Evolutionary conservation across 441 rosid genomes (phyloP).

Genomic region (Gossypium lobatum): DNA sequence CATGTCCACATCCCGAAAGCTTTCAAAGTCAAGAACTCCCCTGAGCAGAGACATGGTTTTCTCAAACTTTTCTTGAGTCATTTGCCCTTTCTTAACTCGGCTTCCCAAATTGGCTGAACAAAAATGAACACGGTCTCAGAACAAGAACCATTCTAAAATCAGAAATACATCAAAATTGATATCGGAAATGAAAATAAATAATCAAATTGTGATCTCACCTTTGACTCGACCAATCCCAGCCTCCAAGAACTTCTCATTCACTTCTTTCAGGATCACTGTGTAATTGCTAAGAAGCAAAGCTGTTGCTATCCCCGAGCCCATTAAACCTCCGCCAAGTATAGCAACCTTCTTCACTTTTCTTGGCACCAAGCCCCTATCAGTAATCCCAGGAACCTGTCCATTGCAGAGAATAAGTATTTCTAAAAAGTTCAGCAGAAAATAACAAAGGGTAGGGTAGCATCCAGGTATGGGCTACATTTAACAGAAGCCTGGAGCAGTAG

Average conservation of each 20-base stretch:
- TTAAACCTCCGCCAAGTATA: slow-evolving; percentile 90
- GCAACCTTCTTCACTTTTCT: slow-evolving; percentile 79
- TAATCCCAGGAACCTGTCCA: slow-evolving; percentile 79
- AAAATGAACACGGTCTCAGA: slow-evolving; percentile 13
- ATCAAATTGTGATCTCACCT: slow-evolving; percentile 35
- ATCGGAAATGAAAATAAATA: not conserved
- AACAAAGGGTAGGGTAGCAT: not conserved
- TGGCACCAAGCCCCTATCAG: slow-evolving; percentile 73
- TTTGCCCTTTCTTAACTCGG: slow-evolving; percentile 76
- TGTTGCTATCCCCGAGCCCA: slow-evolving; percentile 99
- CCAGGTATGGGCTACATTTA: not conserved
- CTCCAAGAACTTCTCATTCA: slow-evolving; percentile 80
- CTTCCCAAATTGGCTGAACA: slow-evolving; percentile 80
- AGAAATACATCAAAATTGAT: not conserved
- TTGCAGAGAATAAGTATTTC: slow-evolving; percentile 1
- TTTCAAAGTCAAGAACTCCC: slow-evolving; percentile 77
- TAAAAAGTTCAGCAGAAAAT: not conserved
- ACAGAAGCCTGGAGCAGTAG: not conserved
- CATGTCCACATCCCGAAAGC: slow-evolving; percentile 88
- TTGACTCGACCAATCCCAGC: slow-evolving; percentile 82
- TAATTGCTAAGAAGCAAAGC: slow-evolving; percentile 79
- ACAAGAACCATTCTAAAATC: not conserved
- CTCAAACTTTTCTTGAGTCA: slow-evolving; percentile 80
- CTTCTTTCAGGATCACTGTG: slow-evolving; percentile 83
- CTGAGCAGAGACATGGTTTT: slow-evolving; percentile 71